Percentiles rank a stretch among this genome's conserved stretches.
phyloP scores from a whole-genome alignment of 768 basidiomycete genomes.

The Podaxis rugospora region DNA sequence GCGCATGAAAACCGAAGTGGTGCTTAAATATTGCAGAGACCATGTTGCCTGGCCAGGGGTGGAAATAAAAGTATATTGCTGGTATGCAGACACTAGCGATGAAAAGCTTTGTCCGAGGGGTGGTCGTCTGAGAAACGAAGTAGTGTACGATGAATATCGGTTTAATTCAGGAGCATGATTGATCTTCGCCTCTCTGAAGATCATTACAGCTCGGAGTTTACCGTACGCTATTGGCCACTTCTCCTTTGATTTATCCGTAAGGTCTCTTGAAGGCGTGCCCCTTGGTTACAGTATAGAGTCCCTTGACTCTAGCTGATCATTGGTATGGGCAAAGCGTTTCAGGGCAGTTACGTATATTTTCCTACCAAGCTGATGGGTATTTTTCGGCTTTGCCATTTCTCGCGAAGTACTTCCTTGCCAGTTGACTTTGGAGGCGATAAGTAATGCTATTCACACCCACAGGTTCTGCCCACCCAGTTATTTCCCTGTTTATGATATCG shows the following conservation, averaged over 20 bases:
- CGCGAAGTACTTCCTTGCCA: not conserved
- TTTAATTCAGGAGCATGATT: conserved; percentile 10
- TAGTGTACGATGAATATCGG: conserved; percentile 6
- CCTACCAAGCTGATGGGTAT: not conserved
- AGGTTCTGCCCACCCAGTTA: not conserved
- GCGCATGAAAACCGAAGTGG: not conserved
- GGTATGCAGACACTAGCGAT: conserved; percentile 2
- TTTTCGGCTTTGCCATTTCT: not conserved
- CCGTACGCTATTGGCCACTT: not conserved
- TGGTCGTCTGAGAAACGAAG: conserved; percentile 6
- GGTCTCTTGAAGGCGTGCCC: not conserved
- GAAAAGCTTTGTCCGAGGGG: not conserved
- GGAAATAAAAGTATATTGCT: conserved; percentile 3
- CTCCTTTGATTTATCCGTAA: not conserved
- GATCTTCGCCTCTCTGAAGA: conserved; percentile 2
- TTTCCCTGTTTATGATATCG: not conserved
- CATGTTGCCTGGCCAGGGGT: not conserved
- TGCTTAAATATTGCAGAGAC: conserved; percentile 8
- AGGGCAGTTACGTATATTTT: not conserved
- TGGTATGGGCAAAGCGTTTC: not conserved
- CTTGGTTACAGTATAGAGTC: not conserved
- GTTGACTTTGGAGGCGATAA: not conserved
- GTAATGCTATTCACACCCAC: not conserved
- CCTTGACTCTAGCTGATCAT: not conserved
- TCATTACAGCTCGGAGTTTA: conserved; percentile 10